Evolutionary conservation across 768 basidiomycete genomes (phyloP), one percentile per base, ranked within the genome.

Genomic region (Austroboletus eburneus): DNA sequence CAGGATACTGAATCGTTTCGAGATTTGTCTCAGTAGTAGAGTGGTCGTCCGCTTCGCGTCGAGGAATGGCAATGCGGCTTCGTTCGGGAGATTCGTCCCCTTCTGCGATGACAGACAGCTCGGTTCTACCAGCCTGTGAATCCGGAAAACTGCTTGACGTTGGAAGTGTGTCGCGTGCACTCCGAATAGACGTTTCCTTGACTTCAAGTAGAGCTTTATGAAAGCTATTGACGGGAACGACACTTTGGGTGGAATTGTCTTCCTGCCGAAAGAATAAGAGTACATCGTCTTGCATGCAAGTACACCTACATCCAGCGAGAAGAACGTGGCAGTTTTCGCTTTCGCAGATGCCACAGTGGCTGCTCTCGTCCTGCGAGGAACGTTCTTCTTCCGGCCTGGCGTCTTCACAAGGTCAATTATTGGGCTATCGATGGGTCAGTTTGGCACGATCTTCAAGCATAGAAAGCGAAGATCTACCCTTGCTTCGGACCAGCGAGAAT

Each of bases 401-500:
- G 90, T 91, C 68, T 91, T 91, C 3, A 91, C 79, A 16, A 91
- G 74, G 43, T 91, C 87, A 34, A 88, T 81, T 14, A 91, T 75
- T 8, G 80, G 77, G 39, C 88, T 90, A 51, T 14, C 33, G 1
- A 13, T n/a, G n/a, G n/a, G n/a, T n/a, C n/a, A n/a, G n/a, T n/a
- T n/a, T n/a, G n/a, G 22, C 20, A 27, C 9, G 23, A 22, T 17
- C 27, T 7, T 24, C 2, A 23, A 41, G 17, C 10, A n/a, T 22
- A 22, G 24, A 18, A 14, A 52, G 22, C 30, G 20, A 18, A 39
- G 4, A 46, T 78, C 39, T 56, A 88, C 88, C 81, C 86, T 65
- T 82, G 74, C 58, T 78, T 80, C 29, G 77, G 75, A 27, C 83
- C 80, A 3, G 75, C 72, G 27, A 87, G 69, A 48, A 91, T 87